phyloP scores from a whole-genome alignment of 495 filamentous ascomycete genomes.

The Tuber umbilicatum region DNA sequence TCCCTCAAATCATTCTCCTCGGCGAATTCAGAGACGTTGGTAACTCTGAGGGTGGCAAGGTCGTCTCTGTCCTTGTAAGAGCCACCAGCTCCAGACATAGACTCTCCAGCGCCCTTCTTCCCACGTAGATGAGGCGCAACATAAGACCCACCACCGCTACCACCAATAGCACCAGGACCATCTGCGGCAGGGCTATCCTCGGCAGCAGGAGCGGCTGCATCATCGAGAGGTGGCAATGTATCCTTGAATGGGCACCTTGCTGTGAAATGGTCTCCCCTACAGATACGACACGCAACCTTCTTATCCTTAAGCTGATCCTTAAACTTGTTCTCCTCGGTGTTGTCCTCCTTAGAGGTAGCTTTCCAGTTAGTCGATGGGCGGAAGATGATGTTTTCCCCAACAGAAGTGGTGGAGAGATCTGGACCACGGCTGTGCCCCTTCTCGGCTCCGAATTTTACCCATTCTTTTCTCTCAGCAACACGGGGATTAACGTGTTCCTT shows the following conservation, averaged over 20 bases:
- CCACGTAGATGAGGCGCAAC: slow-evolving; percentile 87
- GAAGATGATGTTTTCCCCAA: slow-evolving; percentile 98
- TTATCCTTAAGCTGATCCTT: slow-evolving; percentile 94
- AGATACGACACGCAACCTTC: slow-evolving; percentile 99
- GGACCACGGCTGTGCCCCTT: slow-evolving; percentile 62
- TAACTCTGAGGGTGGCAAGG: slow-evolving; percentile 88
- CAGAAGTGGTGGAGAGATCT: slow-evolving; percentile 75
- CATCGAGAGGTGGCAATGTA: slow-evolving; percentile 70
- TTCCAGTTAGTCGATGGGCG: slow-evolving; percentile 83
- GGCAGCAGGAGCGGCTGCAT: slow-evolving; percentile 45
- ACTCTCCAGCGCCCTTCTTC: slow-evolving; percentile 65
- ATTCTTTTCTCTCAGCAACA: slow-evolving; percentile 83
- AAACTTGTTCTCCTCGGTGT: slow-evolving; percentile 68
- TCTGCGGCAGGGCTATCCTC: slow-evolving; percentile 51
- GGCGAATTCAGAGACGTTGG: slow-evolving; percentile 96
- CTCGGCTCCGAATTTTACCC: slow-evolving; percentile 89
- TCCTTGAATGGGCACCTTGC: slow-evolving; percentile 80
- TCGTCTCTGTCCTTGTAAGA: slow-evolving; percentile 92
- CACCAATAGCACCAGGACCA: slow-evolving; percentile 49
- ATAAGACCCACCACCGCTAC: slow-evolving; percentile 64
- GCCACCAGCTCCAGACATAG: slow-evolving; percentile 76
- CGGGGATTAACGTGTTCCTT: slow-evolving; percentile 92
- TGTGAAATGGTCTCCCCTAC: slow-evolving; percentile 96
- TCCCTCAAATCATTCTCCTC: slow-evolving; percentile 90
- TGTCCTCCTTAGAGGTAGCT: slow-evolving; percentile 74